These are phyloP conservation scores for Diutina rugosa DNA, from an alignment of 1,139 yeast species.

Conservation along the genomic window DNA sequence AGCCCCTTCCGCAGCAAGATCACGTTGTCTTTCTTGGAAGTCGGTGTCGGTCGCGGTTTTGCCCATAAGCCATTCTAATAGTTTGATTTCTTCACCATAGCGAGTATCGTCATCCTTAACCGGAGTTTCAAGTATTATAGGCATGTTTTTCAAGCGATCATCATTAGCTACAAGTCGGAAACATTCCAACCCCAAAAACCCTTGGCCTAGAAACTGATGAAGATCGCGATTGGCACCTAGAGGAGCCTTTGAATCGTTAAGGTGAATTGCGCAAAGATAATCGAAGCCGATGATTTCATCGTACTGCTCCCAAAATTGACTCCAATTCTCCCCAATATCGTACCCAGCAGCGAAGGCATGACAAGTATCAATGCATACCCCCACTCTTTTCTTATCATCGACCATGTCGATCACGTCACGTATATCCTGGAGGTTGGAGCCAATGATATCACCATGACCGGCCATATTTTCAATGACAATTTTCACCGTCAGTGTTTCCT, in stretches of 20 bases:
- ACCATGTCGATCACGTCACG: slow-evolving; percentile 61
- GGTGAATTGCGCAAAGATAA: slow-evolving; percentile 69
- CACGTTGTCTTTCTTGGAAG: slow-evolving; percentile 30
- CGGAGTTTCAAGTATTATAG: slow-evolving; percentile 88
- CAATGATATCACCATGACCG: slow-evolving; percentile 87
- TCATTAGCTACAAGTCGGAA: slow-evolving; percentile 71
- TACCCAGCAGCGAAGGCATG: slow-evolving; percentile 96
- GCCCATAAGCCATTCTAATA: slow-evolving; percentile 59
- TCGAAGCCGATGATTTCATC: slow-evolving; percentile 63
- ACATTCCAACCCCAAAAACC: slow-evolving; percentile 77
- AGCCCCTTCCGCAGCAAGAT: slow-evolving; percentile 41
- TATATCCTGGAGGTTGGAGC: slow-evolving; percentile 69
- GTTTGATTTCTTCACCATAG: slow-evolving; percentile 76
- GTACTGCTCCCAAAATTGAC: slow-evolving; percentile 60
- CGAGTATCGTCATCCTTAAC: slow-evolving; percentile 37
- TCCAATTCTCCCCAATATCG: slow-evolving; percentile 58
- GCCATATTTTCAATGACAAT: slow-evolving; percentile 96
- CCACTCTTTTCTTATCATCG: slow-evolving; percentile 69
- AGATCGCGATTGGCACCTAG: slow-evolving; percentile 81
- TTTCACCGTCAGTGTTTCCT: slow-evolving; percentile 63
- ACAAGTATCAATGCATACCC: slow-evolving; percentile 92
- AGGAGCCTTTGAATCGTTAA: slow-evolving; percentile 93
- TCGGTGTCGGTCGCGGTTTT: slow-evolving; percentile 42
- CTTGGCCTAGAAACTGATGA: slow-evolving; percentile 82
- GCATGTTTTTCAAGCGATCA: slow-evolving; percentile 46